These are phyloP conservation scores for Globisporangium middletonii DNA, from an alignment of 352 stramenopile species.

Conservation along the genomic window DNA sequence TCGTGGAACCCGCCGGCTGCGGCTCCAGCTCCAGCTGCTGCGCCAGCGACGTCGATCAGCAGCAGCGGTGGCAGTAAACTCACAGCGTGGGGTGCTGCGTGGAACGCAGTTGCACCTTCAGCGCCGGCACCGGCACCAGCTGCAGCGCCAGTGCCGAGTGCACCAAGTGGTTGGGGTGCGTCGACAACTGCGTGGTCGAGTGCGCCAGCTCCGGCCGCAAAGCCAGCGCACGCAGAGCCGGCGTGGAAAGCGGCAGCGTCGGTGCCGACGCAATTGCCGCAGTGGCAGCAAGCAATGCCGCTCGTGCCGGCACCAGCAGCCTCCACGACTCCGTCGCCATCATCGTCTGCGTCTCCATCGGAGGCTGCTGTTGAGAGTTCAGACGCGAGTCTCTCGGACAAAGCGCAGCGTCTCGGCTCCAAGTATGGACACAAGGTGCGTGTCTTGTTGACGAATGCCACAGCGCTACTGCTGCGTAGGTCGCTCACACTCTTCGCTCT, in stretches of 20 bases:
- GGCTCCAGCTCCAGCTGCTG: not conserved
- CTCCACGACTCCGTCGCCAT: not conserved
- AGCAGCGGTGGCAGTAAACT: slow-evolving; percentile 1
- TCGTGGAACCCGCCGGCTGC: not conserved
- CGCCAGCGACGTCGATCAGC: not conserved
- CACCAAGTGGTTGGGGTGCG: slow-evolving; percentile 7
- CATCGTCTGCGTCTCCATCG: not conserved
- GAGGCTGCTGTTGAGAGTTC: slow-evolving; percentile 7
- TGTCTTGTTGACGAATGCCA: not conserved
- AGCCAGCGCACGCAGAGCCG: slow-evolving; percentile 3
- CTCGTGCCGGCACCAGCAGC: not conserved
- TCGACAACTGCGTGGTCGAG: slow-evolving; percentile 27
- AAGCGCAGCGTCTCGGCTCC: slow-evolving; percentile 54
- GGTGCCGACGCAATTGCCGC: slow-evolving; percentile 7
- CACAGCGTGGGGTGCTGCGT: slow-evolving; percentile 8
- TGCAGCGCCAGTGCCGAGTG: slow-evolving; percentile 3
- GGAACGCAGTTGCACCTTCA: slow-evolving; percentile 4
- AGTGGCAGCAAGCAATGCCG: slow-evolving; percentile 5
- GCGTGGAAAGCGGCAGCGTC: slow-evolving; percentile 13
- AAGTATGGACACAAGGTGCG: slow-evolving; percentile 68
- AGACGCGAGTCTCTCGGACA: slow-evolving; percentile 39
- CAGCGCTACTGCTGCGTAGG: not conserved
- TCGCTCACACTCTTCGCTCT: not conserved
- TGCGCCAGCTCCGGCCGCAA: slow-evolving; percentile 1
- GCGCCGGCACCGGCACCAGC: slow-evolving; percentile 4